Conservation (phyloP, 495 filamentous ascomycete genomes). For the Penicillium simplicissimum region DNA sequence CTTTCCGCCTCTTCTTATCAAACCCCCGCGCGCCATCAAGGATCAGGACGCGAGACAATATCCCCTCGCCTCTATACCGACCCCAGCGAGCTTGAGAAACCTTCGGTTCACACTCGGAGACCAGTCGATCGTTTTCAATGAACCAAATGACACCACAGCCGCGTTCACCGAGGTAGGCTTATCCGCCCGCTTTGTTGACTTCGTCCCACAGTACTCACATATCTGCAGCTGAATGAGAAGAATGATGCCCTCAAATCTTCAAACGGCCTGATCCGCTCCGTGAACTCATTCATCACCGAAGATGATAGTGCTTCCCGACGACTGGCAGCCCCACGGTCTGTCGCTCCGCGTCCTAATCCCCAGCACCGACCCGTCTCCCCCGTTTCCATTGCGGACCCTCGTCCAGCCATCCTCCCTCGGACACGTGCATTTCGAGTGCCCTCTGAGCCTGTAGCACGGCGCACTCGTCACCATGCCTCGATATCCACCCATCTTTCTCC, state of each 20-base stretch:
- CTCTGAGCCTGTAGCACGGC: constrained; percentile 39
- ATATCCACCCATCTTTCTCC: constrained; percentile 31
- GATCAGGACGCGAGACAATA: constrained; percentile 86
- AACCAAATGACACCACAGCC: constrained; percentile 60
- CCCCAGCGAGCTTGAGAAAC: constrained; percentile 70
- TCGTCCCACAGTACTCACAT: constrained; percentile 12
- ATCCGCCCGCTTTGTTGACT: not conserved
- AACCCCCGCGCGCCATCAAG: constrained; percentile 67
- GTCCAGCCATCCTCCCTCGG: constrained; percentile 38
- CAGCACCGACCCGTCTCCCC: constrained; percentile 58
- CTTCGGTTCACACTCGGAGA: constrained; percentile 73
- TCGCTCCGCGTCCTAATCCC: constrained; percentile 32
- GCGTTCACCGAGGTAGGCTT: constrained; percentile 60
- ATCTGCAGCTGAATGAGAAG: constrained; percentile 49
- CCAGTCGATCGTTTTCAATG: constrained; percentile 63
- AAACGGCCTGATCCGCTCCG: constrained; percentile 56
- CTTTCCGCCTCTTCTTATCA: constrained; percentile 80
- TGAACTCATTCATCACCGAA: constrained; percentile 42
- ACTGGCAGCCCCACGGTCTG: constrained; percentile 26
- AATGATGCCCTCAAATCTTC: constrained; percentile 51
- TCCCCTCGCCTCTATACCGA: constrained; percentile 79
- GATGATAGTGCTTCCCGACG: constrained; percentile 31
- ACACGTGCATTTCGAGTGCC: constrained; percentile 34
- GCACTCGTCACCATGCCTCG: constrained; percentile 34
- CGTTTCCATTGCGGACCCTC: constrained; percentile 59